Evolutionary conservation across 2,329 filamentous ascomycete genomes (phyloP), one percentile per base, ranked within the genome.

Genomic region (Ophiostoma piceae): DNA sequence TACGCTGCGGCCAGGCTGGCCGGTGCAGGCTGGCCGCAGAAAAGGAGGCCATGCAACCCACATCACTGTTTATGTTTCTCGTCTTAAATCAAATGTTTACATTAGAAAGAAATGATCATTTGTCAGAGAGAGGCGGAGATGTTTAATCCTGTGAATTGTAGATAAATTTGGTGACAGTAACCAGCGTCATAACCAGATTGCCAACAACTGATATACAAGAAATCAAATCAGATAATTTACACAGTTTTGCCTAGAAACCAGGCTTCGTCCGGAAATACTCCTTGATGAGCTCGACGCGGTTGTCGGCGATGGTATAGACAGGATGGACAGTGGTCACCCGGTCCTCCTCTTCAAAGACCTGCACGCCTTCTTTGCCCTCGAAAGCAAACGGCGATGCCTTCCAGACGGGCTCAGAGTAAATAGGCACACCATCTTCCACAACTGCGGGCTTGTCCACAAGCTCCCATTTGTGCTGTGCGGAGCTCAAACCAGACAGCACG

Each of bases 401-500:
- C 82, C 84, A 86, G 41, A 57, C 32, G 16, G 69, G 39, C 43
- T 67, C 67, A 16, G 64, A 12, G 39, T 69, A 71, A 3, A 43
- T 35, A 62, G 51, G 60, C 1, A 66, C 29, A 41, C 57, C 54
- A 1, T 77, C 19, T 3, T 26, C 71, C 78, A 78, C 78, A 71
- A 66, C 71, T 65, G 68, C 70, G 5, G 62, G 39, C 64, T 57
- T 43, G 66, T 72, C 71, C 8, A 71, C 75, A 60, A 86, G 79
- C 72, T 81, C 79, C 85, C 85, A 87, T 75, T 84, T 82, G 78
- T 97, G 87, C 80, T 96, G 92, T 32, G 90, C 90, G 68, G 89
- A 90, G 78, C 92, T 95, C 74, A 98, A 83, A 5, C 94, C 94
- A 29, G 90, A 89, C 26, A 98, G 85, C 39, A 94, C 92, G 80